These are phyloP conservation scores for Pleurotus tuber-regium DNA, from an alignment of 768 basidiomycete species.

Conservation along the genomic window DNA sequence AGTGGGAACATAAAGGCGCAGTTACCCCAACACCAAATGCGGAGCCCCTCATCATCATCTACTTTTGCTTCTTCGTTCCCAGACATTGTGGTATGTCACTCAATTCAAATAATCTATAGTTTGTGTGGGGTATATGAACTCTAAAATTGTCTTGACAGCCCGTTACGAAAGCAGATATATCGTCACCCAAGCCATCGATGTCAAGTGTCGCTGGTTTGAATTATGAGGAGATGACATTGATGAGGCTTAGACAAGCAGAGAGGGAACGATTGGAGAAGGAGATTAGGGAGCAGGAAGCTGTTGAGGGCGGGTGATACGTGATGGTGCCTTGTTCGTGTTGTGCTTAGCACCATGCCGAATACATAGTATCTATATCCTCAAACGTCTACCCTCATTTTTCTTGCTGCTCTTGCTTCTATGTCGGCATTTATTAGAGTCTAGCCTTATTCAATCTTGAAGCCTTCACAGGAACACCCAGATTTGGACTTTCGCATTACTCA, in stretches of 20 bases:
- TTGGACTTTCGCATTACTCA: too few relatives aligned
- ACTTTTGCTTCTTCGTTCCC: slow-evolving; percentile 64
- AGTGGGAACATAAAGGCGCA: slow-evolving; percentile 17
- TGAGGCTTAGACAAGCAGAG: slow-evolving; percentile 82
- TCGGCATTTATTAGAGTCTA: too few relatives aligned
- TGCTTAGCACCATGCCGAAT: too few relatives aligned
- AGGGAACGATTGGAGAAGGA: slow-evolving; percentile 73
- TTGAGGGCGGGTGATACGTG: too few relatives aligned
- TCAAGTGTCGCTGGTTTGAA: slow-evolving; percentile 50
- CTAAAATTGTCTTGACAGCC: slow-evolving; percentile 14
- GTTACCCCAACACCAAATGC: slow-evolving; percentile 27
- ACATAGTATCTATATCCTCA: too few relatives aligned
- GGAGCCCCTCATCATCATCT: slow-evolving; percentile 21
- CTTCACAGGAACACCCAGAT: too few relatives aligned
- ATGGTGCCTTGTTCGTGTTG: too few relatives aligned
- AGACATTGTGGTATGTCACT: slow-evolving; percentile 40
- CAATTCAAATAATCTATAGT: slow-evolving; percentile 1
- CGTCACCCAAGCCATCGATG: slow-evolving; percentile 16
- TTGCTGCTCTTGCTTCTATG: too few relatives aligned
- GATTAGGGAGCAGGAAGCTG: slow-evolving; percentile 67
- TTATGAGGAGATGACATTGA: slow-evolving; percentile 76
- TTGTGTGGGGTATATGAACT: too few relatives aligned
- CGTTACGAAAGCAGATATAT: slow-evolving; percentile 4
- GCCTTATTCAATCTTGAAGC: too few relatives aligned
- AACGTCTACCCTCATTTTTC: too few relatives aligned